A percentile compares a stretch with the other conserved stretches of the same genome.
Conservation (phyloP, 495 filamentous ascomycete species). For the Penicillium steckii region DNA sequence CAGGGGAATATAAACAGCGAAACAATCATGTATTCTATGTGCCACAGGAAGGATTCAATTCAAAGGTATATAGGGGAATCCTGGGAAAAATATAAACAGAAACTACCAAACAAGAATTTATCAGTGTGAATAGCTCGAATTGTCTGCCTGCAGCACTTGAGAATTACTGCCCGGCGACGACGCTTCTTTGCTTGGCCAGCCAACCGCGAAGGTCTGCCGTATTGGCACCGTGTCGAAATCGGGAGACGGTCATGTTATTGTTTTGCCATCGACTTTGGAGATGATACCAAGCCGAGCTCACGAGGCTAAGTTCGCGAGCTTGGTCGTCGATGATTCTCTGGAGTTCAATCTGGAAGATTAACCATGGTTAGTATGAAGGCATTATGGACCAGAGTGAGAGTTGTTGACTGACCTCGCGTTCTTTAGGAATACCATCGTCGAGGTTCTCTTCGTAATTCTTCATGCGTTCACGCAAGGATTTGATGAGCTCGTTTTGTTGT, state of each 20-base stretch:
- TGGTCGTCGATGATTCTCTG: constrained; percentile 67
- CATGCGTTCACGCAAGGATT: constrained; percentile 55
- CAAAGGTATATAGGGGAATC: constrained; percentile 5
- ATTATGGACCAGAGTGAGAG: neutral
- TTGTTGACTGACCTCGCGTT: constrained; percentile 44
- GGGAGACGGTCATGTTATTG: constrained; percentile 69
- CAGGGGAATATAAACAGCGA: constrained; percentile 5
- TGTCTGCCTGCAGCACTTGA: neutral
- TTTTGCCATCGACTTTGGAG: constrained; percentile 80
- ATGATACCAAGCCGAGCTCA: constrained; percentile 91
- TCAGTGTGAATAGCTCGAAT: neutral
- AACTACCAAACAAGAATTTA: neutral
- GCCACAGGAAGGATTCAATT: constrained; percentile 5
- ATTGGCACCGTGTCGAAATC: constrained; percentile 53
- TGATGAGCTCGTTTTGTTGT: constrained; percentile 59
- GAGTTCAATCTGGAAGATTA: constrained; percentile 49
- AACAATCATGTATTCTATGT: constrained; percentile 10
- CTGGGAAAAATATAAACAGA: constrained; percentile 11
- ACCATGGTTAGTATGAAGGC: constrained; percentile 15
- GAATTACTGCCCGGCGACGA: constrained; percentile 52
- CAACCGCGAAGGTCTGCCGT: constrained; percentile 81
- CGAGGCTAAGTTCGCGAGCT: constrained; percentile 75
- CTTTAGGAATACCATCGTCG: constrained; percentile 45
- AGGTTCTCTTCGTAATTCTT: constrained; percentile 49
- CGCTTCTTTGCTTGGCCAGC: constrained; percentile 83